A percentile compares a stretch with the other conserved stretches of the same genome.
These are phyloP conservation scores for Asparagopsis taxiformis DNA, from an alignment of 31 red algal genomes.

Conservation along the genomic window DNA sequence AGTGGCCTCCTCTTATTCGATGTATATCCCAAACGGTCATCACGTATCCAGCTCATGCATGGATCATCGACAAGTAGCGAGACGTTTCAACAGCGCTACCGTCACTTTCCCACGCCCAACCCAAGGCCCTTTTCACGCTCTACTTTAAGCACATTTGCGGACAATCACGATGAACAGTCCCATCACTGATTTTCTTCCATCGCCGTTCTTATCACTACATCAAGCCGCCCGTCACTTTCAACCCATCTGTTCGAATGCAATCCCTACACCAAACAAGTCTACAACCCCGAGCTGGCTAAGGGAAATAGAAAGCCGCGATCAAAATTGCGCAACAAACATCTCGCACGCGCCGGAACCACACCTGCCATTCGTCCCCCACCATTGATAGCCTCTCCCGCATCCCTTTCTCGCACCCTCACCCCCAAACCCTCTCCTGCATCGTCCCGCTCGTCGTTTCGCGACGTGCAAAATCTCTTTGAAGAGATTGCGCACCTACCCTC, in stretches of 20 bases:
- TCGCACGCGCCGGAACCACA: neutral
- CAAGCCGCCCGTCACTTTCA: no score
- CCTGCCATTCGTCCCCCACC: slow-evolving; percentile 10
- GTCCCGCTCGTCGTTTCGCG: slow-evolving; percentile 5
- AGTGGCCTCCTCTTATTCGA: slow-evolving; percentile 3
- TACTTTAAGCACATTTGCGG: slow-evolving; percentile 1
- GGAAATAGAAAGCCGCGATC: neutral
- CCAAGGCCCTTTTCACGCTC: neutral
- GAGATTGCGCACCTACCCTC: slow-evolving; percentile 3
- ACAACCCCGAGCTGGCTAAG: neutral
- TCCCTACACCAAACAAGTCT: no score
- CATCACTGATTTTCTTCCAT: no score
- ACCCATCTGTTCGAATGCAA: no score
- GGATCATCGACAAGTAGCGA: neutral
- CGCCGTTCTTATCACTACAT: no score
- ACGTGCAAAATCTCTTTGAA: slow-evolving; percentile 1
- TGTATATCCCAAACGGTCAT: slow-evolving; percentile 6
- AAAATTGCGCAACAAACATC: neutral
- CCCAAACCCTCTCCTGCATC: neutral
- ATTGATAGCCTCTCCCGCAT: neutral
- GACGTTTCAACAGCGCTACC: neutral
- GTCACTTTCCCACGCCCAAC: neutral
- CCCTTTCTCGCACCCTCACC: neutral
- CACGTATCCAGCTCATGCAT: neutral
- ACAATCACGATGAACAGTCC: no score